These are phyloP conservation scores for Meyerozyma sp. DNA, from an alignment of 1,139 yeast species.

Conservation along the genomic window DNA sequence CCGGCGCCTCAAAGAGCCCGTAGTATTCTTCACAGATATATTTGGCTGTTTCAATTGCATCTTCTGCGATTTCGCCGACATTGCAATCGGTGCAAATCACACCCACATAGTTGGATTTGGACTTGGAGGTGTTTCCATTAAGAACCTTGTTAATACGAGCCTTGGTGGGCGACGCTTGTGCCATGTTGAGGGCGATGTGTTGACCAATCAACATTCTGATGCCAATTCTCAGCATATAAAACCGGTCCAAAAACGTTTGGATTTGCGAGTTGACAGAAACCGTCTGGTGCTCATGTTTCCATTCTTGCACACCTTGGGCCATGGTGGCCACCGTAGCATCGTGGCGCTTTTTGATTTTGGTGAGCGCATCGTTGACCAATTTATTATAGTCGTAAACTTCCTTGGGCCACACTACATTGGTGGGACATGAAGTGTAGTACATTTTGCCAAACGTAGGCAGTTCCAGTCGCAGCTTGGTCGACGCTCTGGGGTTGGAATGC, in stretches of 20 bases:
- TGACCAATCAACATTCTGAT: conserved; percentile 88
- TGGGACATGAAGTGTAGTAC: conserved; percentile 57
- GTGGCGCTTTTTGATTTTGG: conserved; percentile 73
- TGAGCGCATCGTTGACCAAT: conserved; percentile 58
- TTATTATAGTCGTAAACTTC: conserved; percentile 73
- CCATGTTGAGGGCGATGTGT: conserved; percentile 73
- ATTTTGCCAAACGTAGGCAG: conserved; percentile 47
- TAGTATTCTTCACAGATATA: conserved; percentile 86
- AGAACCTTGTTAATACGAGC: conserved; percentile 31
- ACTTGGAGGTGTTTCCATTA: conserved; percentile 22
- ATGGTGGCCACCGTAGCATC: conserved; percentile 92
- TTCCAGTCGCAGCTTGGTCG: conserved; percentile 11
- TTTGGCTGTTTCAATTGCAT: conserved; percentile 82
- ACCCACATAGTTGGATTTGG: conserved; percentile 62
- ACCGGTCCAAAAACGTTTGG: conserved; percentile 74
- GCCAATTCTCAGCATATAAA: conserved; percentile 84
- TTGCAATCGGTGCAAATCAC: conserved; percentile 79
- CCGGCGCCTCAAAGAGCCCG: conserved; percentile 77
- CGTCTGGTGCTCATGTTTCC: conserved; percentile 59
- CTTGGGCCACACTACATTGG: conserved; percentile 57
- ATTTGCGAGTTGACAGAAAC: conserved; percentile 55
- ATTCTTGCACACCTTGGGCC: conserved; percentile 89
- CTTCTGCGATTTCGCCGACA: conserved; percentile 73
- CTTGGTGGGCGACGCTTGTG: conserved; percentile 49
- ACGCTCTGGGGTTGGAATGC: conserved; percentile 4